phyloP scores from a whole-genome alignment of 192 early-diverging fungal genomes.

The Lobosporangium transversale region DNA sequence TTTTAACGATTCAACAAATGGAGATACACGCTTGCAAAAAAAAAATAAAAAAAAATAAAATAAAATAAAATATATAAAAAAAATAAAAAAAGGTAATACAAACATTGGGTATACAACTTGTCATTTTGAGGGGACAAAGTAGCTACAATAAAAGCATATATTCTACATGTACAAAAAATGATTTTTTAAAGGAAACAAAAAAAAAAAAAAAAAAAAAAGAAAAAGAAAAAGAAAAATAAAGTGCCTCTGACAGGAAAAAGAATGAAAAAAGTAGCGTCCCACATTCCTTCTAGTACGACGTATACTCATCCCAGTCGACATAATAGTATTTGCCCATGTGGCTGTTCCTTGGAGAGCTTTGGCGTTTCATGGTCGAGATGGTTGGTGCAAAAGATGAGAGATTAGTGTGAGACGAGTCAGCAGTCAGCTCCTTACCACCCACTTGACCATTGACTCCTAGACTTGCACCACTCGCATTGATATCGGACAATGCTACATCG shows the following conservation, averaged over 20 bases:
- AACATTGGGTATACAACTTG: too few species aligned
- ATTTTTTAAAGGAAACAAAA: neutral
- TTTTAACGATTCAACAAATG: too few species aligned
- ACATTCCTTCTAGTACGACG: slow-evolving; percentile 13
- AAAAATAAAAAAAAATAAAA: slow-evolving; percentile 6
- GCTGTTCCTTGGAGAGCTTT: slow-evolving; percentile 43
- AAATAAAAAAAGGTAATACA: neutral
- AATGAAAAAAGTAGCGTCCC: neutral
- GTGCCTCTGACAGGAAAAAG: neutral
- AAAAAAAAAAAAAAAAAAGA: slow-evolving; percentile 1
- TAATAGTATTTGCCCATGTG: slow-evolving; percentile 51
- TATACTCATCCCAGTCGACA: slow-evolving; percentile 52
- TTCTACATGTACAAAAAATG: neutral
- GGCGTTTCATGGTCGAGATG: slow-evolving; percentile 19
- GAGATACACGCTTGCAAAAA: too few species aligned
- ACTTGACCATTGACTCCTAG: too few species aligned
- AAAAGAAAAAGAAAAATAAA: slow-evolving; percentile 6
- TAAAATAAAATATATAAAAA: neutral
- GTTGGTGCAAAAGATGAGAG: too few species aligned
- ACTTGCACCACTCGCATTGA: too few species aligned
- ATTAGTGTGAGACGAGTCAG: too few species aligned
- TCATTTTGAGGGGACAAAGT: too few species aligned
- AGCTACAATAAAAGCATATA: neutral
- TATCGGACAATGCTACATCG: slow-evolving; percentile 18
- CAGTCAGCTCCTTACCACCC: too few species aligned